These are phyloP conservation scores for Odontarrhena argentea DNA, from an alignment of 345 rosid genomes.

Conservation along the genomic window DNA sequence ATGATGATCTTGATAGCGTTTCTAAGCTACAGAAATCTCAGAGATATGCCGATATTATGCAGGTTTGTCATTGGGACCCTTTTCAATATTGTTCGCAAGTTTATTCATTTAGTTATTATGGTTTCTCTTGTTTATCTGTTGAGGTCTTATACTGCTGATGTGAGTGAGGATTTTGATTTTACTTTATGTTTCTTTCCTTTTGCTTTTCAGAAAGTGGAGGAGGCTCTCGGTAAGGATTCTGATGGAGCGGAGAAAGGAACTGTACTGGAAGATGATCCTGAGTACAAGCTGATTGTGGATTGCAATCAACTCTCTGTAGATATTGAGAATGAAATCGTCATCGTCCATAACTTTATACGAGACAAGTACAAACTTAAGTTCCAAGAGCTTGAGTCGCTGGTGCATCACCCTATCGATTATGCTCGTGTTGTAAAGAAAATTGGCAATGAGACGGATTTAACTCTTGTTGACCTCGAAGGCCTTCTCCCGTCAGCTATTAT, in stretches of 20 bases:
- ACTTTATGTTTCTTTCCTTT: neutral
- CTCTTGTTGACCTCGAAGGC: slow-evolving; percentile 86
- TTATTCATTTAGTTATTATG: too few relatives aligned
- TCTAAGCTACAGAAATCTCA: slow-evolving; percentile 82
- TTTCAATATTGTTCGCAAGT: neutral
- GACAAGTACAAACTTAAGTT: slow-evolving; percentile 85
- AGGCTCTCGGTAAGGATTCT: slow-evolving; percentile 68
- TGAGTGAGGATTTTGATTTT: too few relatives aligned
- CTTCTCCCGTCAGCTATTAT: slow-evolving; percentile 85
- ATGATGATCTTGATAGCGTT: slow-evolving; percentile 82
- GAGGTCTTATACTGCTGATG: neutral
- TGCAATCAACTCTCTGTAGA: slow-evolving; percentile 88
- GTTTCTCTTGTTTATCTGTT: neutral
- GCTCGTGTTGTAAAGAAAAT: slow-evolving; percentile 92
- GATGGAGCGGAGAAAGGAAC: slow-evolving; percentile 58
- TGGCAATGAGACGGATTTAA: slow-evolving; percentile 82
- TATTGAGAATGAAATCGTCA: slow-evolving; percentile 83
- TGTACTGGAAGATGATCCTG: slow-evolving; percentile 92
- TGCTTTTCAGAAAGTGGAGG: slow-evolving; percentile 76
- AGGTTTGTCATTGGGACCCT: slow-evolving; percentile 47
- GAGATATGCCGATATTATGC: slow-evolving; percentile 79
- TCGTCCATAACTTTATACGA: slow-evolving; percentile 86
- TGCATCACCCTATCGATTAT: slow-evolving; percentile 90
- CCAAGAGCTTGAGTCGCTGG: slow-evolving; percentile 92
- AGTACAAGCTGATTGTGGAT: slow-evolving; percentile 88